These are phyloP conservation scores for Aspergillus fructus DNA, from an alignment of 2,329 filamentous ascomycete genomes.

Conservation along the genomic window DNA sequence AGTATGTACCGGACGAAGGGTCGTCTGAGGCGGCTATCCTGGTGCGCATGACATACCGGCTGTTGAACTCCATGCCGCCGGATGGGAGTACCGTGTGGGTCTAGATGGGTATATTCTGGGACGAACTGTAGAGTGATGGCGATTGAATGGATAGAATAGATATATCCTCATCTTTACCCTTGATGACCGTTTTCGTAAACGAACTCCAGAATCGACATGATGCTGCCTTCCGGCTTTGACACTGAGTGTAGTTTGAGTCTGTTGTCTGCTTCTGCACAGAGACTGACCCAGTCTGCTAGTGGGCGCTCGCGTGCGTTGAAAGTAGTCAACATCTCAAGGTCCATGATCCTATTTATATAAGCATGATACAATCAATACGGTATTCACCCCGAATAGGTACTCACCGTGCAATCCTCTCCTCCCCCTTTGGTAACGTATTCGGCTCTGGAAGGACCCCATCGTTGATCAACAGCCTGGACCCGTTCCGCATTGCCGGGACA, in stretches of 20 bases:
- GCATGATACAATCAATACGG: background rate
- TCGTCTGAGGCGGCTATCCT: background rate
- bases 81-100: background rate
- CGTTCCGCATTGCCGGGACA: background rate
- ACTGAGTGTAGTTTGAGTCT: background rate
- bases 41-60: background rate
- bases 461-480: background rate
- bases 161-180: no score
- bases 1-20: background rate
- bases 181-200: background rate
- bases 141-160: no score
- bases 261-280: background rate
- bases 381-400: background rate
- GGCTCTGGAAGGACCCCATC: slow-evolving; percentile 5
- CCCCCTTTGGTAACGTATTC: background rate
- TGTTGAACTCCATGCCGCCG: background rate
- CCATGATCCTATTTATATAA: background rate
- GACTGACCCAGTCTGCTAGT: slow-evolving; percentile 2
- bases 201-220: slow-evolving; percentile 4
- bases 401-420: slow-evolving; percentile 1
- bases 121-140: no score
- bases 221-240: slow-evolving; percentile 1
- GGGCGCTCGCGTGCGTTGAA: slow-evolving; percentile 3
- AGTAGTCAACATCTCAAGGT: slow-evolving; percentile 3
- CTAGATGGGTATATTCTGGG: background rate